These are phyloP conservation scores for Cutaneotrichosporon spelunceum DNA, from an alignment of 1,284 basidiomycete species.

Conservation along the genomic window DNA sequence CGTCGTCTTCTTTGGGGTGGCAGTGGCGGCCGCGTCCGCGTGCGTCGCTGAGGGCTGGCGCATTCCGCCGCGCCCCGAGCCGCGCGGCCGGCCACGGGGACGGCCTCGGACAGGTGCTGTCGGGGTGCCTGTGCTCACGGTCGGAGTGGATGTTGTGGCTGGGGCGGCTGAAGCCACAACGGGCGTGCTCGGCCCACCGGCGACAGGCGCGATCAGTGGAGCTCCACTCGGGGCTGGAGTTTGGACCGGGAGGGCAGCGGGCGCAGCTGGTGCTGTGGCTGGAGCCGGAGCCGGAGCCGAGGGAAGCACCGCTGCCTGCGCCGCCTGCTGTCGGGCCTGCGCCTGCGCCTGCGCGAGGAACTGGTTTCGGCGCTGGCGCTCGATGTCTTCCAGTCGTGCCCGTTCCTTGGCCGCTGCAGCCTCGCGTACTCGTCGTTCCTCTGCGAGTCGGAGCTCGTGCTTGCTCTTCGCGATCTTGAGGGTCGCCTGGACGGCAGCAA, in stretches of 20 bases:
- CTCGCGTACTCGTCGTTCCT: constrained; percentile 18
- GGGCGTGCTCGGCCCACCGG: constrained; percentile 1
- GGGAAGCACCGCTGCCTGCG: constrained; percentile 4
- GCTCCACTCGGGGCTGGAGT: not conserved
- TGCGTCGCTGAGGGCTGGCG: constrained; percentile 11
- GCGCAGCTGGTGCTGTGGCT: not conserved
- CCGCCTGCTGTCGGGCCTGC: not conserved
- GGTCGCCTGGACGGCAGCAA: constrained; percentile 27
- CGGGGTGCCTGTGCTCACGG: not conserved
- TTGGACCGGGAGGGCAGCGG: not conserved
- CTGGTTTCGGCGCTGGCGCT: constrained; percentile 13
- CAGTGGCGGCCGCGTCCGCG: not conserved
- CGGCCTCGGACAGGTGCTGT: constrained; percentile 16
- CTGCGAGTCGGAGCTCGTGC: constrained; percentile 25
- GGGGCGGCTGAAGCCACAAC: not conserved
- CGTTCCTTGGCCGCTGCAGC: constrained; percentile 14
- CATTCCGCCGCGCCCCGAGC: constrained; percentile 19
- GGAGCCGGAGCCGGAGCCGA: not conserved
- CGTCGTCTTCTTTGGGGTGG: not conserved
- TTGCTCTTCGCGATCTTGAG: constrained; percentile 21
- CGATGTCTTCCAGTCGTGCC: constrained; percentile 1
- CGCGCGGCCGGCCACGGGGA: constrained; percentile 23
- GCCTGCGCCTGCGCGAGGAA: constrained; percentile 3
- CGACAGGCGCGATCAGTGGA: constrained; percentile 9
- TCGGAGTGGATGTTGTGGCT: not conserved